Evolutionary conservation across 352 stramenopile species (phyloP).

Genomic region (Globisporangium paroecandrum): DNA sequence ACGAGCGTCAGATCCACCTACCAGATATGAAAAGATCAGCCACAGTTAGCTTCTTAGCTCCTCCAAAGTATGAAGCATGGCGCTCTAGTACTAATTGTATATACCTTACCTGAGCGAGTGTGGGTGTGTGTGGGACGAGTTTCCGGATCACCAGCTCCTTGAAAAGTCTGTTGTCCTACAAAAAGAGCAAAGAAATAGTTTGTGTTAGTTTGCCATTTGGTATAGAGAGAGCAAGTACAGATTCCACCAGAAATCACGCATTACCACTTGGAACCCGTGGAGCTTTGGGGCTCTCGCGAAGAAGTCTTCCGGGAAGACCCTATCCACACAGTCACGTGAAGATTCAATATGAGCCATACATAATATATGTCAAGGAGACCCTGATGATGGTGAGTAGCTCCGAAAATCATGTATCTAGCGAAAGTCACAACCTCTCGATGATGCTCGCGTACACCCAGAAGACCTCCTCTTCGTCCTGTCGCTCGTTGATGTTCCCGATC

Average conservation of each 20-base stretch:
- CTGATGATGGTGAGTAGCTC: background rate
- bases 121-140: constrained; percentile 44
- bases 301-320: constrained; percentile 71
- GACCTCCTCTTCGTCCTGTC: constrained; percentile 45
- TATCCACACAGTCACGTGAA: constrained; percentile 10
- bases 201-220: background rate
- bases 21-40: background rate
- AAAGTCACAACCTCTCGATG: constrained; percentile 45
- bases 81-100: background rate
- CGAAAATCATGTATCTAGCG: background rate
- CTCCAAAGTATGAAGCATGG: background rate
- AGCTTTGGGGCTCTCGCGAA: constrained; percentile 64
- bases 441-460: constrained; percentile 77
- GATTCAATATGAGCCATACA: background rate
- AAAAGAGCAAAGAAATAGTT: background rate
- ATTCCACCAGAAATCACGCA: background rate
- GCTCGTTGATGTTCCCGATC: constrained; percentile 38
- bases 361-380: background rate
- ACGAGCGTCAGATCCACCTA: constrained; percentile 57
- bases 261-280: constrained; percentile 71
- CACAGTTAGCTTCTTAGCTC: background rate
- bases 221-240: background rate
- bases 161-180: constrained; percentile 59
- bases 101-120: constrained; percentile 37
- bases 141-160: constrained; percentile 48